A percentile compares a stretch with the other conserved stretches of the same genome.
phyloP scores from a whole-genome alignment of 805 yeast genomes.

The Barnettozyma sp. region DNA sequence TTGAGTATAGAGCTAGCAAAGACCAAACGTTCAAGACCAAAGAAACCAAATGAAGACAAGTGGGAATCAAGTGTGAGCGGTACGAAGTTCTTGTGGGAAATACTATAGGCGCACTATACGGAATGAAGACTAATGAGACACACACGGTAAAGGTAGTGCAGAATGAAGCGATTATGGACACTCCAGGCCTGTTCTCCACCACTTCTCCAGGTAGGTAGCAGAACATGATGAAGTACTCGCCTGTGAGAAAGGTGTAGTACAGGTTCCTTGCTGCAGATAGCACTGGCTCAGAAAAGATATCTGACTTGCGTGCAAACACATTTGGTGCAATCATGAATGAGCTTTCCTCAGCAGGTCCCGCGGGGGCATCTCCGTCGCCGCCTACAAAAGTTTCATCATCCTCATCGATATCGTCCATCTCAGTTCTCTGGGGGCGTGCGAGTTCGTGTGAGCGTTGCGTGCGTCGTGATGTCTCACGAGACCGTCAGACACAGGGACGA shows the following conservation, averaged over 20 bases:
- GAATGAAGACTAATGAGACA: neutral
- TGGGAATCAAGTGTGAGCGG: neutral
- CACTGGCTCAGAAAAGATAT: neutral
- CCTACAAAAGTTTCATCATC: neutral
- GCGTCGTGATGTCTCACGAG: too few relatives aligned
- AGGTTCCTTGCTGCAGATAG: neutral
- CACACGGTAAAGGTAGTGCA: neutral
- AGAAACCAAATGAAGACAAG: slow-evolving; percentile 1
- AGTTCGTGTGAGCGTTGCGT: too few relatives aligned
- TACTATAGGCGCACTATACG: neutral
- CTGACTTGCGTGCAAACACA: neutral
- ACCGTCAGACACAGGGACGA: too few relatives aligned
- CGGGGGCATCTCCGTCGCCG: neutral
- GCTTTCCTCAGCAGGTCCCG: neutral
- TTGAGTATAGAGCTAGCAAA: neutral
- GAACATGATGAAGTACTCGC: slow-evolving; percentile 1
- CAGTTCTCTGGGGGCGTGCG: too few relatives aligned
- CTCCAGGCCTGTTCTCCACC: neutral
- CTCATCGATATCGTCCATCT: slow-evolving; percentile 1
- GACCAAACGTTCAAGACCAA: slow-evolving; percentile 1
- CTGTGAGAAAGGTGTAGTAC: neutral
- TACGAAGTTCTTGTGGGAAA: slow-evolving; percentile 1
- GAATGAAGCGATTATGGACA: neutral
- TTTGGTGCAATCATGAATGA: neutral
- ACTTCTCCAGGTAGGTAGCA: slow-evolving; percentile 1